phyloP scores from a whole-genome alignment of 2,329 filamentous ascomycete genomes.

The Aspergillus tubingensis region DNA sequence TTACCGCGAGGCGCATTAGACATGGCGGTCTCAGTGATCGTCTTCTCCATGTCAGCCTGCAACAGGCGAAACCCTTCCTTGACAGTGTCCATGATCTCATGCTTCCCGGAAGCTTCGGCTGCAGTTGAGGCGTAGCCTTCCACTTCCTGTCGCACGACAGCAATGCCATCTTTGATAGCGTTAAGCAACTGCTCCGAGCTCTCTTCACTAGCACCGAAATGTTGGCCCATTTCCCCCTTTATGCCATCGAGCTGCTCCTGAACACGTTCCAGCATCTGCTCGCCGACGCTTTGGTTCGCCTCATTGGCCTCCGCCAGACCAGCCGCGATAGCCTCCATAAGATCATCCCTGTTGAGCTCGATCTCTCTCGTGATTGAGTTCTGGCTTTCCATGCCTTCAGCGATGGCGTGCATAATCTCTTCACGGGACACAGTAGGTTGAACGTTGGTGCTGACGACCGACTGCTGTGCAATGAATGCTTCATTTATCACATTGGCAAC shows the following conservation, averaged over 20 bases:
- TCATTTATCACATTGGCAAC: constrained; percentile 35
- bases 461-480: constrained; percentile 35
- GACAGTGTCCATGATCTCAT: constrained; percentile 74
- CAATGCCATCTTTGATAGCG: constrained; percentile 82
- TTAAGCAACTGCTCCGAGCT: constrained; percentile 88
- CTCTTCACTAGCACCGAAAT: constrained; percentile 73
- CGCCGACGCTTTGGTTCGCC: constrained; percentile 54
- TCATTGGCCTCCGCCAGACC: constrained; percentile 57
- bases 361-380: constrained; percentile 60
- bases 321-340: constrained; percentile 61
- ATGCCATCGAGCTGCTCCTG: constrained; percentile 62
- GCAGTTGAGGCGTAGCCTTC: constrained; percentile 77
- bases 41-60: constrained; percentile 59
- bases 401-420: constrained; percentile 60
- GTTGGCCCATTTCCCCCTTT: constrained; percentile 71
- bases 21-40: constrained; percentile 48
- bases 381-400: constrained; percentile 57
- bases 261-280: constrained; percentile 61
- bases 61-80: constrained; percentile 64
- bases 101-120: constrained; percentile 68
- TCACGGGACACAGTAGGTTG: constrained; percentile 54
- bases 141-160: constrained; percentile 76
- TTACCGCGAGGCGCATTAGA: constrained; percentile 33
- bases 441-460: constrained; percentile 29
- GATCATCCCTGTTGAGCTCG: constrained; percentile 53